These are phyloP conservation scores for Bipolaris oryzae DNA, from an alignment of 2,329 filamentous ascomycete genomes.

Conservation along the genomic window DNA sequence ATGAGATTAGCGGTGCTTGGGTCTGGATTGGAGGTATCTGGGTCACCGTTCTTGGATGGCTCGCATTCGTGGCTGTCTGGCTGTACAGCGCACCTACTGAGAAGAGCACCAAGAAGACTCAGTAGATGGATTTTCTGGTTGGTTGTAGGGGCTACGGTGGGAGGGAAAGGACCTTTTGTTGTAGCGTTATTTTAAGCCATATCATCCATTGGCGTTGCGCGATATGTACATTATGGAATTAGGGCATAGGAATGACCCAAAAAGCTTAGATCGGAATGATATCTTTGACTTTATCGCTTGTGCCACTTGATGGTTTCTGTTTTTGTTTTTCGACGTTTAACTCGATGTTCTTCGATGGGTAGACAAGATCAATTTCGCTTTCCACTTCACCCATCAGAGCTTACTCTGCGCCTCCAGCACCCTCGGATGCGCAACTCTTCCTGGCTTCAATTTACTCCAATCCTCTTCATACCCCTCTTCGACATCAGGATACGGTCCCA, in stretches of 20 bases:
- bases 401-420: constrained; percentile 41
- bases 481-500: constrained; percentile 65
- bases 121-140: constrained; percentile 36
- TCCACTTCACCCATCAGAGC: constrained; percentile 15
- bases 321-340: not conserved
- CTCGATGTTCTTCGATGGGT: not conserved
- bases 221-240: constrained; percentile 23
- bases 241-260: constrained; percentile 11
- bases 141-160: not conserved
- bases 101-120: constrained; percentile 57
- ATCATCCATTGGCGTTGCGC: constrained; percentile 15
- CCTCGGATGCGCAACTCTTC: constrained; percentile 53
- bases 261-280: constrained; percentile 14
- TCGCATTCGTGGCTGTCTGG: constrained; percentile 87
- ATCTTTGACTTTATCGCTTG: not conserved
- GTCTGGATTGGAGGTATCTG: constrained; percentile 91
- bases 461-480: constrained; percentile 59
- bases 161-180: not conserved
- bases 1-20: constrained; percentile 87
- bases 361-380: not conserved
- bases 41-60: constrained; percentile 81
- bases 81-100: constrained; percentile 72
- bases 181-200: constrained; percentile 7
- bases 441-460: constrained; percentile 56
- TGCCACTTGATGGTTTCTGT: not conserved